Evolutionary conservation across 2,329 filamentous ascomycete species (phyloP).

Genomic region (Fusarium sterilihyphosum): DNA sequence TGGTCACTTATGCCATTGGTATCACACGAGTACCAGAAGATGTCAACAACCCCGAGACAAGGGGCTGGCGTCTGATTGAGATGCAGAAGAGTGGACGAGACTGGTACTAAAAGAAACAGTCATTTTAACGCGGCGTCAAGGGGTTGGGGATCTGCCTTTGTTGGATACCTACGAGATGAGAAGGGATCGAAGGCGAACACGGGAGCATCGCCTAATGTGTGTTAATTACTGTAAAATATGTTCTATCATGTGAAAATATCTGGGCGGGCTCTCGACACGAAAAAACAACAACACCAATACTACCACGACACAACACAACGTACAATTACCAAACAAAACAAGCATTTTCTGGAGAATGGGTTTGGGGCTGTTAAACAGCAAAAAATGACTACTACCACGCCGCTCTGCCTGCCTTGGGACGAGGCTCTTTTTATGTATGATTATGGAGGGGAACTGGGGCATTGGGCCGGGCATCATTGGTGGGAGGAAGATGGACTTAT

Average conservation of each 20-base stretch:
- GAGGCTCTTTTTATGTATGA: constrained; percentile 47
- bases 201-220: constrained; percentile 39
- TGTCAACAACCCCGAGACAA: constrained; percentile 94
- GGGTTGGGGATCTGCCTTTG: constrained; percentile 32
- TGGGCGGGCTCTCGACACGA: constrained; percentile 39
- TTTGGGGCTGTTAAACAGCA: constrained; percentile 40
- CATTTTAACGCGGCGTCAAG: constrained; percentile 38
- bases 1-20: constrained; percentile 97
- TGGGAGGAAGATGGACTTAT: constrained; percentile 31
- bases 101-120: constrained; percentile 63
- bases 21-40: constrained; percentile 94
- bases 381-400: constrained; percentile 42
- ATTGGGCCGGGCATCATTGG: constrained; percentile 25
- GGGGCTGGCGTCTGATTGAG: constrained; percentile 97
- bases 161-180: constrained; percentile 37
- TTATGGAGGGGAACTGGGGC: constrained; percentile 28
- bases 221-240: constrained; percentile 49
- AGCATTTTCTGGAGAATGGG: constrained; percentile 33
- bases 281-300: constrained; percentile 27
- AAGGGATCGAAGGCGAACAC: constrained; percentile 10
- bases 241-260: constrained; percentile 43
- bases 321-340: constrained; percentile 16
- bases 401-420: constrained; percentile 46
- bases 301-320: constrained; percentile 8
- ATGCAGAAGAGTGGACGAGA: constrained; percentile 98